These are phyloP conservation scores for Ballota nigra DNA, from an alignment of 257 asterid genomes.

Conservation along the genomic window DNA sequence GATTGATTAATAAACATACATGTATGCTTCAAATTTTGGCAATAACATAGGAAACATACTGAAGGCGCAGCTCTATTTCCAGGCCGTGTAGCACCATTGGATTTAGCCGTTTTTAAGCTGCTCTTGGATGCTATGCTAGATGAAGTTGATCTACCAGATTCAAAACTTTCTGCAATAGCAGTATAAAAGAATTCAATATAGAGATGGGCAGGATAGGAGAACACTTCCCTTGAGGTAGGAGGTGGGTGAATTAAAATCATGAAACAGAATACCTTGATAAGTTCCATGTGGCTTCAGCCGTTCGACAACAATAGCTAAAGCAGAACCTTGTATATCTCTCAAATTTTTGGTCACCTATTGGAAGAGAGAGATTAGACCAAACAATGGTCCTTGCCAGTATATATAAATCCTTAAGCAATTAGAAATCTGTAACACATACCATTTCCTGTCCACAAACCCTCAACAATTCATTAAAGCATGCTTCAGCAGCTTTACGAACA, in stretches of 20 bases:
- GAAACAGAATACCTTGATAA: conserved; percentile 50
- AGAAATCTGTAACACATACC: conserved; percentile 40
- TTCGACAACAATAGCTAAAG: conserved; percentile 87
- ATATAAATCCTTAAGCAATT: conserved; percentile 5
- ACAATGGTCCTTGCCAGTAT: neutral
- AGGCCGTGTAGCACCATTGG: conserved; percentile 60
- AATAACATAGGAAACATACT: conserved; percentile 40
- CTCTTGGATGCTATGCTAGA: conserved; percentile 54
- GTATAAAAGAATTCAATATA: conserved; percentile 18
- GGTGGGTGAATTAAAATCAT: neutral
- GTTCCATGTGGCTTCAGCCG: conserved; percentile 68
- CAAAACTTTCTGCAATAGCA: conserved; percentile 53
- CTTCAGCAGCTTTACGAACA: conserved; percentile 98
- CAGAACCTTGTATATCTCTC: conserved; percentile 94
- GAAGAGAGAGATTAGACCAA: neutral
- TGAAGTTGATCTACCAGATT: conserved; percentile 58
- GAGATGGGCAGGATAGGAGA: conserved; percentile 5
- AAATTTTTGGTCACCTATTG: conserved; percentile 82
- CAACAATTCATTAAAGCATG: conserved; percentile 79
- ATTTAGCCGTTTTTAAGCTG: conserved; percentile 63
- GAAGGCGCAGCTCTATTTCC: conserved; percentile 79
- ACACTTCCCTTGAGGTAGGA: neutral
- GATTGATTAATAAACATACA: conserved; percentile 12
- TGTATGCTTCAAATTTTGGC: neutral
- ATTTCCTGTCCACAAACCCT: conserved; percentile 91